Evolutionary conservation across 768 basidiomycete species (phyloP).

Genomic region (Collybia mongolica): DNA sequence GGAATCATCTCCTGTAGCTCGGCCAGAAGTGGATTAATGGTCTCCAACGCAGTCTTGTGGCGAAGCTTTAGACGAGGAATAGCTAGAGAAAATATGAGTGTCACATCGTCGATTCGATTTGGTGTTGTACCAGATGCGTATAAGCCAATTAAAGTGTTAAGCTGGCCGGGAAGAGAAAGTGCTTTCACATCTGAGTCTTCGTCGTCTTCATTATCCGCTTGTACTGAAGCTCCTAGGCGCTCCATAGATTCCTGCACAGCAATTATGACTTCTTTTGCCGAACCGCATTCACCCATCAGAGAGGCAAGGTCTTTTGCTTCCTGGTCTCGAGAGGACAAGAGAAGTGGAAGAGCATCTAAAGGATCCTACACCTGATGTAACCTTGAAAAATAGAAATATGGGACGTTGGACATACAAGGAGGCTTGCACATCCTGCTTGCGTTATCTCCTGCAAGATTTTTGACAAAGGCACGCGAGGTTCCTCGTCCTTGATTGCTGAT

Average conservation of each 20-base stretch:
- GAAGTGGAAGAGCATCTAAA: conserved; percentile 37
- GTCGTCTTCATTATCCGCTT: conserved; percentile 18
- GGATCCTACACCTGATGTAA: conserved; percentile 34
- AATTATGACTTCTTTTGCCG: conserved; percentile 47
- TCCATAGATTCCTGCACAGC: conserved; percentile 46
- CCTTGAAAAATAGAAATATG: background rate
- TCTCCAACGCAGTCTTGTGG: conserved; percentile 40
- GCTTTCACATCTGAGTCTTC: conserved; percentile 22
- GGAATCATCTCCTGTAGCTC: conserved; percentile 32
- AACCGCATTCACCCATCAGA: conserved; percentile 37
- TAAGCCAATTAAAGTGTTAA: conserved; percentile 35
- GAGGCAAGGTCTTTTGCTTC: conserved; percentile 37
- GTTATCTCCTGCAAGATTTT: conserved; percentile 29
- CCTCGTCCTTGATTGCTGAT: conserved; percentile 30
- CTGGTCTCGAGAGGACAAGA: conserved; percentile 36
- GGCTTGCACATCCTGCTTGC: conserved; percentile 17
- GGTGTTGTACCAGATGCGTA: conserved; percentile 33
- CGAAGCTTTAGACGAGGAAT: conserved; percentile 45
- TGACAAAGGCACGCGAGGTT: conserved; percentile 24
- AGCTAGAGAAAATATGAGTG: conserved; percentile 22
- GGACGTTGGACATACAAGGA: conserved; percentile 15
- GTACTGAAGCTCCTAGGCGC: conserved; percentile 24
- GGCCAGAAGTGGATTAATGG: conserved; percentile 36
- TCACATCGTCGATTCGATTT: no score
- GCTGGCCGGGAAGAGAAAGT: conserved; percentile 26